Percentiles rank a stretch among this genome's conserved stretches.
Conservation (phyloP, 441 rosid genomes). For the Erysimum cheiri region DNA sequence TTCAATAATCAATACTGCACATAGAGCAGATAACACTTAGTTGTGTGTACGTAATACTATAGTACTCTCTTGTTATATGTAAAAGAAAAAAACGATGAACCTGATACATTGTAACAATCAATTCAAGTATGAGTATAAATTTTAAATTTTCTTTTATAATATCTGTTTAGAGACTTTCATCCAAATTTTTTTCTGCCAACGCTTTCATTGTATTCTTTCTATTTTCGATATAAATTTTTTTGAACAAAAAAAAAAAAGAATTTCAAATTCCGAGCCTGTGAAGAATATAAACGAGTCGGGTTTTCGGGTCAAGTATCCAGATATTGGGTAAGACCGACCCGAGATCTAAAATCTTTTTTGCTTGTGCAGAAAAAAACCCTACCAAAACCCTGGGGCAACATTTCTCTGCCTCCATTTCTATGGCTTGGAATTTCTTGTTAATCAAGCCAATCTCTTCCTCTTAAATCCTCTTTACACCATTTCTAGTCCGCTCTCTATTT, state of each 20-base stretch:
- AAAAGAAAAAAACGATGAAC: not conserved
- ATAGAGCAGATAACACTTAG: constrained; percentile 20
- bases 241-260: too few species aligned
- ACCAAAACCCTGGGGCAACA: constrained; percentile 55
- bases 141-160: not conserved
- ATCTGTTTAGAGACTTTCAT: not conserved
- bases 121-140: not conserved
- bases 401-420: not conserved
- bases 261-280: too few species aligned
- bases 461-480: not conserved
- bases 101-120: not conserved
- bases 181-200: not conserved
- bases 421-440: constrained; percentile 46
- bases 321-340: constrained; percentile 17
- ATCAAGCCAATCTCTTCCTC: constrained; percentile 43
- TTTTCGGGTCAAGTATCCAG: constrained; percentile 3
- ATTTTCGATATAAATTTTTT: not conserved
- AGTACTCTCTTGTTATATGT: constrained; percentile 7
- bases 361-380: constrained; percentile 59
- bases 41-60: constrained; percentile 10
- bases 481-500: not conserved
- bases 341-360: not conserved
- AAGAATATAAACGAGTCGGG: too few species aligned
- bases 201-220: not conserved
- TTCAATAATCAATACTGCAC: not conserved